Evolutionary conservation across 139 green algal genomes (phyloP), one percentile per base, ranked within the genome.

Genomic region (Micractinium sp.): DNA sequence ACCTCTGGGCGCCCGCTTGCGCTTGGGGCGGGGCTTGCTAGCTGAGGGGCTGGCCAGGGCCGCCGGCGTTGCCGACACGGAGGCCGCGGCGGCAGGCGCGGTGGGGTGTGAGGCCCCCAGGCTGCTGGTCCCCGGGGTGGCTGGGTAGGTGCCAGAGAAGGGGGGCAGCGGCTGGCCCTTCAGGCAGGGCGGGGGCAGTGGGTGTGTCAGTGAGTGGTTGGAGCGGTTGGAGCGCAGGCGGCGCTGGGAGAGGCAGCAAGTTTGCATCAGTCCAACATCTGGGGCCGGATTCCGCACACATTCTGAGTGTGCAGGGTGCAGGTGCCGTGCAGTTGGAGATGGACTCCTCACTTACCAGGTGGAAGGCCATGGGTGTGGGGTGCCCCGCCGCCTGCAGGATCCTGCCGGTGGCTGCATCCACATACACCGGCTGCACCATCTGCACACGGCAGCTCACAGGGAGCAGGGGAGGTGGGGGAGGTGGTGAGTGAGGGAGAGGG

Each of bases 361-460:
- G 47, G 47, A 56, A 56, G 47, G 47, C 47, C 47, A 56, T 56
- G 47, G 47, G 47, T 5, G 5, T 5, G 47, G 47, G 47, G 47
- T 56, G 47, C 47, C 63, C 63, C 71, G 35, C 80, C 29, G 47
- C 15, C 15, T 88, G 84, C 73, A 88, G 60, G 36, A 88, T 73
- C 74, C 79, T 61, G 29, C 84, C 84, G 9, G 84, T 88, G 74
- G 36, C 36, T 27, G n/a, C n/a, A 81, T 88, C 84, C 29, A 88
- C 84, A 20, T 81, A 88, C 41, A 88, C 84, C 0, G 84, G 84
- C 60, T 73, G 39, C 38, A 66, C 39, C 38, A 83, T 27, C 39
- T 83, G 77, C 71, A 12, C 12, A 29, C 12, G 63, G 63, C 20
- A 73, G 14, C 5, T 56, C 47, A 56, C 47, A 56, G 47, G n/a